Conservation (phyloP, 108 stramenopile genomes). For the Ochromonas danica region DNA sequence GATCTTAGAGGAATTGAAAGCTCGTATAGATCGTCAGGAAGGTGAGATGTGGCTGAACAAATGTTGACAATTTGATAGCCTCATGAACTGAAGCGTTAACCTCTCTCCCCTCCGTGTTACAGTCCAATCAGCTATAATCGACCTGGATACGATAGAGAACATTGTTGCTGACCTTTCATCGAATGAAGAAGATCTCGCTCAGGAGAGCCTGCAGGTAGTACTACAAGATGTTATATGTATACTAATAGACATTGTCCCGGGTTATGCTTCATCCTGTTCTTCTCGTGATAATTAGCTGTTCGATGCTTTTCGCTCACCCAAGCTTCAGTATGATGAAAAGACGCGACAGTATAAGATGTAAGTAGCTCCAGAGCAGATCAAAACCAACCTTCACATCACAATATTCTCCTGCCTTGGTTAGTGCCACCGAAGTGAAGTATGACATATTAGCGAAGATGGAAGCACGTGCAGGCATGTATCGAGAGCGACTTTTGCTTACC, state of each 20-base stretch:
- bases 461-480: slow-evolving; percentile 19
- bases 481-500: slow-evolving; percentile 25
- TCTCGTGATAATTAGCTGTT: not conserved
- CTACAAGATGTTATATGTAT: not conserved
- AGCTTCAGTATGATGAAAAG: slow-evolving; percentile 18
- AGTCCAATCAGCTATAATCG: slow-evolving; percentile 25
- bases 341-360: slow-evolving; percentile 8
- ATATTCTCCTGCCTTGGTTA: not conserved
- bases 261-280: not conserved
- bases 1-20: not conserved
- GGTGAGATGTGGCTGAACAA: not conserved
- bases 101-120: not conserved
- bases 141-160: not conserved
- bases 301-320: slow-evolving; percentile 27
- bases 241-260: not conserved
- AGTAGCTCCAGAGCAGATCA: not conserved
- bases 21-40: slow-evolving; percentile 10
- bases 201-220: slow-evolving; percentile 7
- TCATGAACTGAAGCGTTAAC: not conserved
- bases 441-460: slow-evolving; percentile 11
- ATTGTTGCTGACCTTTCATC: slow-evolving; percentile 22
- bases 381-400: not conserved
- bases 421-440: not conserved
- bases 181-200: slow-evolving; percentile 2
- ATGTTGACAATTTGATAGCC: not conserved